These are phyloP conservation scores for Phialophora verrucosa DNA, from an alignment of 2,329 filamentous ascomycete genomes.

Conservation along the genomic window DNA sequence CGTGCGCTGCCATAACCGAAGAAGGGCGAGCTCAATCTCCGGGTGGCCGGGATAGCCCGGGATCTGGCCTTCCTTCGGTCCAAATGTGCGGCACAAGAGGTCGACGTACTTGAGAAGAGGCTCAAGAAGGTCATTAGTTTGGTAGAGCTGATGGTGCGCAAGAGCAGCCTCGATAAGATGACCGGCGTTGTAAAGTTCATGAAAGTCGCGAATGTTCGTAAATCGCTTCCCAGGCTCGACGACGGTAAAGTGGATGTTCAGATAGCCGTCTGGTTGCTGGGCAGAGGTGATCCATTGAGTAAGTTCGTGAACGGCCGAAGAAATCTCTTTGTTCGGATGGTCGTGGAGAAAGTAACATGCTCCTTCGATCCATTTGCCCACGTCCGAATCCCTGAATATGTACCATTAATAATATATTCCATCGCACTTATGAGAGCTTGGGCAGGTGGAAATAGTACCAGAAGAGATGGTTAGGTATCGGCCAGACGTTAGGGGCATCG, in stretches of 20 bases:
- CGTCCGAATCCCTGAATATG: constrained; percentile 52
- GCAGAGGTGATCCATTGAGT: constrained; percentile 63
- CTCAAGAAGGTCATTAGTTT: constrained; percentile 58
- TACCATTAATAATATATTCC: neutral
- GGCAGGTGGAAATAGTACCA: constrained; percentile 47
- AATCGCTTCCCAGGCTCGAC: constrained; percentile 62
- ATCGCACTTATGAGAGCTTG: neutral
- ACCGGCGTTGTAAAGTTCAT: constrained; percentile 68
- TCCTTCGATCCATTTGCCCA: constrained; percentile 68
- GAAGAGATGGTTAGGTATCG: constrained; percentile 64
- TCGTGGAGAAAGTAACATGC: constrained; percentile 62
- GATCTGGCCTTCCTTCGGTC: constrained; percentile 55
- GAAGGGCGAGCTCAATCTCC: constrained; percentile 59
- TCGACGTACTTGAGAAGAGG: constrained; percentile 62
- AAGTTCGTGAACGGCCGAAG: constrained; percentile 60
- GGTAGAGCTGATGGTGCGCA: constrained; percentile 60
- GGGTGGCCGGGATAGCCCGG: constrained; percentile 68
- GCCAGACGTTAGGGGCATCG: constrained; percentile 58
- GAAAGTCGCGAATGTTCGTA: constrained; percentile 65
- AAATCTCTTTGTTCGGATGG: constrained; percentile 54
- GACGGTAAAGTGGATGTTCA: constrained; percentile 68
- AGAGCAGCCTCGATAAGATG: constrained; percentile 67
- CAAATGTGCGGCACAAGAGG: constrained; percentile 60
- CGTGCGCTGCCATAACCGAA: constrained; percentile 54
- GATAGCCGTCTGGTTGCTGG: constrained; percentile 65